Evolutionary conservation across 2,329 filamentous ascomycete genomes (phyloP).

Genomic region (Apiospora marii): DNA sequence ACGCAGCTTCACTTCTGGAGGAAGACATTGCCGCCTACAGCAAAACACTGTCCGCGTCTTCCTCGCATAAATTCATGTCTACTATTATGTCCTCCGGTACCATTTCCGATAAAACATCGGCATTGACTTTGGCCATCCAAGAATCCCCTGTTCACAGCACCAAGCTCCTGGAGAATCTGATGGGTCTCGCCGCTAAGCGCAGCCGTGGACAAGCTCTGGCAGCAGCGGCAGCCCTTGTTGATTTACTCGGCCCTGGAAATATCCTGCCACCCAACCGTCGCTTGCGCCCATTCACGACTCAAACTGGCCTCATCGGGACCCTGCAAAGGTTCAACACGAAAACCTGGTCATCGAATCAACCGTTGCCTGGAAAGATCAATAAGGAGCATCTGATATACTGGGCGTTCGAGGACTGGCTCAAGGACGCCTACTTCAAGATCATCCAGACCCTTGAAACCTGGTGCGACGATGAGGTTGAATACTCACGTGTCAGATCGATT

Average conservation of each 20-base stretch:
- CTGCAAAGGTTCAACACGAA: slow-evolving; percentile 67
- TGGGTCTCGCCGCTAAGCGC: slow-evolving; percentile 87
- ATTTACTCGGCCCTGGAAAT: slow-evolving; percentile 89
- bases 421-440: slow-evolving; percentile 91
- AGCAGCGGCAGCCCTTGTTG: slow-evolving; percentile 91
- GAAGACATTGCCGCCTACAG: slow-evolving; percentile 80
- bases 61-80: slow-evolving; percentile 94
- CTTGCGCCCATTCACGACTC: slow-evolving; percentile 78
- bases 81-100: slow-evolving; percentile 98
- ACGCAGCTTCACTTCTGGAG: slow-evolving; percentile 79
- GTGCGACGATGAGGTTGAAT: slow-evolving; percentile 96
- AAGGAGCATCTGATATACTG: slow-evolving; percentile 83
- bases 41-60: slow-evolving; percentile 77
- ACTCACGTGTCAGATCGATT: slow-evolving; percentile 84
- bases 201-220: slow-evolving; percentile 92
- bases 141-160: slow-evolving; percentile 95
- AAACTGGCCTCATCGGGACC: slow-evolving; percentile 77
- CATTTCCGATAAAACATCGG: slow-evolving; percentile 94
- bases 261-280: slow-evolving; percentile 85
- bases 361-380: slow-evolving; percentile 76
- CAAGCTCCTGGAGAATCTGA: slow-evolving; percentile 85
- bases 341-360: slow-evolving; percentile 73
- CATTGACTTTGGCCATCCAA: slow-evolving; percentile 90
- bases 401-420: slow-evolving; percentile 95
- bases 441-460: slow-evolving; percentile 90